Evolutionary conservation across 352 stramenopile species (phyloP), one percentile per base, ranked within the genome.

Genomic region (Globisporangium cystogenes): DNA sequence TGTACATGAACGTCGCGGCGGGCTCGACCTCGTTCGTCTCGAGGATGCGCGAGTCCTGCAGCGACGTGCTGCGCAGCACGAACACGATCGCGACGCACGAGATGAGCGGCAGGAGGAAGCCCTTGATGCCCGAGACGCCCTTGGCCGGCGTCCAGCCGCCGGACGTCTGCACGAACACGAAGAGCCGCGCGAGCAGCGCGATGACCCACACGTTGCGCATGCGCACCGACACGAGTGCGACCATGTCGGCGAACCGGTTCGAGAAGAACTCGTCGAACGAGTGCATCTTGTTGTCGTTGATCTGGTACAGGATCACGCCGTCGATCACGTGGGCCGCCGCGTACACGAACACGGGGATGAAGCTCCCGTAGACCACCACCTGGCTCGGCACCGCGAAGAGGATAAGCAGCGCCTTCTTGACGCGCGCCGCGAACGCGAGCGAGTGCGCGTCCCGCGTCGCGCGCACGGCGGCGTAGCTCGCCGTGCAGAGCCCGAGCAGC

Each of bases 201-300:
- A 82, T 56, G 21, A 82, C 50, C 72, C 72, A 82, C 21, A 80
- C 48, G 26, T 58, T 74, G 48, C 72, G 69, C 72, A 82, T 82
- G 41, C 74, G 69, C 47, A 82, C 69, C 4, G 64, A 58, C 12
- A 82, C 39, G 59, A 73, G 62, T 26, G 57, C 50, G 10, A 71
- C 60, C 54, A 79, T 69, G 18, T 69, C 48, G 4, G 42, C 55
- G 26, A 82, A 69, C n/a, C 47, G 62, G 51, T 72, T 74, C 14
- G 60, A 43, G 39, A 70, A 55, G 46, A 62, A 67, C 23, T 51
- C 42, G 47, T 58, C 23, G 44, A 67, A 35, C 54, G 57, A 72
- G 29, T 71, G 53, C 43, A 71, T 73, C 43, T 59, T 55, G 27
- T 60, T 55, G 39, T 79, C 67, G 60, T 82, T 68, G 42, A 80